These are phyloP conservation scores for Curvularia sp. DNA, from an alignment of 2,329 filamentous ascomycete species.

Conservation along the genomic window DNA sequence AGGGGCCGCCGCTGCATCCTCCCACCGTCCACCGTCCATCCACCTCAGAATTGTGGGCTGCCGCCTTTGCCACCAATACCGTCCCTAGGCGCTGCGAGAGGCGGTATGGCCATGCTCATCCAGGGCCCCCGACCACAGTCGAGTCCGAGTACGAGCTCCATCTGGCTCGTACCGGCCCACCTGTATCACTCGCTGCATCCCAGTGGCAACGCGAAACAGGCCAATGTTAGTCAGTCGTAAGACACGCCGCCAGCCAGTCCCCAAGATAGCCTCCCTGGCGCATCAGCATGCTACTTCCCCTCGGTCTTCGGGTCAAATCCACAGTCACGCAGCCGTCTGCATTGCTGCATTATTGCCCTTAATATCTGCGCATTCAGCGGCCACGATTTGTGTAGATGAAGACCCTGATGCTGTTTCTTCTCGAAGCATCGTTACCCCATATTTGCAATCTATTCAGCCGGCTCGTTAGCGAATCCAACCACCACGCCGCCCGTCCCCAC, in stretches of 20 bases:
- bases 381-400: conserved; percentile 21
- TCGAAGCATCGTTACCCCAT: conserved; percentile 46
- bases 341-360: conserved; percentile 30
- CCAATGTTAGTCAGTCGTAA: conserved; percentile 35
- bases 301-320: conserved; percentile 21
- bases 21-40: not conserved
- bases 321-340: conserved; percentile 26
- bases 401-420: conserved; percentile 27
- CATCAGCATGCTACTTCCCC: conserved; percentile 10
- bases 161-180: conserved; percentile 32
- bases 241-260: conserved; percentile 36
- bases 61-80: conserved; percentile 7
- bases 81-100: not conserved
- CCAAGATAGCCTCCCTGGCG: conserved; percentile 28
- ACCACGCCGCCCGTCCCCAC: conserved; percentile 41
- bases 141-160: conserved; percentile 21
- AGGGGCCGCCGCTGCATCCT: conserved; percentile 24
- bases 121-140: conserved; percentile 26
- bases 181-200: conserved; percentile 33
- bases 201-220: conserved; percentile 42
- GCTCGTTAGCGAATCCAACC: conserved; percentile 26
- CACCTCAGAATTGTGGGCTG: not conserved
- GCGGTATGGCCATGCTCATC: conserved; percentile 1
- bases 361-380: conserved; percentile 25
- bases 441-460: conserved; percentile 44